phyloP scores from a whole-genome alignment of 2,329 filamentous ascomycete genomes.

The Colletotrichum sp. region DNA sequence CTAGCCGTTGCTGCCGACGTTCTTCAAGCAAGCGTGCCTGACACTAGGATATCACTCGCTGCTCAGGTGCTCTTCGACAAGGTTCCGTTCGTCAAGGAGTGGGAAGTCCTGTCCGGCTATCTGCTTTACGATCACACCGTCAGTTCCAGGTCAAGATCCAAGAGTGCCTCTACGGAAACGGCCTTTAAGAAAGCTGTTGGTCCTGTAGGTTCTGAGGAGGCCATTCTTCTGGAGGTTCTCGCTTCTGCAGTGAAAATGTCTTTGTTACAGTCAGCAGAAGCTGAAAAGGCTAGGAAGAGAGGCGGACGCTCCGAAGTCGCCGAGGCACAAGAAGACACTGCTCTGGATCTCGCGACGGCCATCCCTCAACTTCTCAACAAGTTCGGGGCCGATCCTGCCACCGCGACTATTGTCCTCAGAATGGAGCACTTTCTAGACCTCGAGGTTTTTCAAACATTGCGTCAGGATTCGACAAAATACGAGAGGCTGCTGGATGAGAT shows the following conservation, averaged over 20 bases:
- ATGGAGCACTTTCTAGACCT: slow-evolving; percentile 87
- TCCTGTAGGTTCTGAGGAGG: slow-evolving; percentile 78
- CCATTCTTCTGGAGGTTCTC: slow-evolving; percentile 85
- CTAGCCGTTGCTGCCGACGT: slow-evolving; percentile 58
- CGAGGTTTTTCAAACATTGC: slow-evolving; percentile 85
- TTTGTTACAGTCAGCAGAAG: slow-evolving; percentile 70
- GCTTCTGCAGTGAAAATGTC: slow-evolving; percentile 80
- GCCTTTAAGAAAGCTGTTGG: slow-evolving; percentile 75
- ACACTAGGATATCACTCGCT: slow-evolving; percentile 85
- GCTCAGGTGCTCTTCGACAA: slow-evolving; percentile 86
- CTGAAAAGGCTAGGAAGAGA: slow-evolving; percentile 63
- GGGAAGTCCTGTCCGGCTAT: slow-evolving; percentile 89
- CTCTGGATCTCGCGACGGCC: slow-evolving; percentile 75
- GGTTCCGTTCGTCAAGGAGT: slow-evolving; percentile 80
- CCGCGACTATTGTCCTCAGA: slow-evolving; percentile 83
- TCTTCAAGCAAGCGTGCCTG: slow-evolving; percentile 68
- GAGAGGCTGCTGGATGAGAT: slow-evolving; percentile 86
- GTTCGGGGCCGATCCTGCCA: slow-evolving; percentile 87
- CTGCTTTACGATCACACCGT: slow-evolving; percentile 89
- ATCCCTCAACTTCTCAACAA: slow-evolving; percentile 91
- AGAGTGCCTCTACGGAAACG: slow-evolving; percentile 61
- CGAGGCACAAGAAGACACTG: slow-evolving; percentile 79
- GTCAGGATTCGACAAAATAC: slow-evolving; percentile 84
- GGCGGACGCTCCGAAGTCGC: slow-evolving; percentile 65
- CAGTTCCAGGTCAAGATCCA: slow-evolving; percentile 57